Percentiles rank a stretch among this genome's conserved stretches.
phyloP scores from a whole-genome alignment of 2,329 filamentous ascomycete genomes.

The Moelleriella libera region DNA sequence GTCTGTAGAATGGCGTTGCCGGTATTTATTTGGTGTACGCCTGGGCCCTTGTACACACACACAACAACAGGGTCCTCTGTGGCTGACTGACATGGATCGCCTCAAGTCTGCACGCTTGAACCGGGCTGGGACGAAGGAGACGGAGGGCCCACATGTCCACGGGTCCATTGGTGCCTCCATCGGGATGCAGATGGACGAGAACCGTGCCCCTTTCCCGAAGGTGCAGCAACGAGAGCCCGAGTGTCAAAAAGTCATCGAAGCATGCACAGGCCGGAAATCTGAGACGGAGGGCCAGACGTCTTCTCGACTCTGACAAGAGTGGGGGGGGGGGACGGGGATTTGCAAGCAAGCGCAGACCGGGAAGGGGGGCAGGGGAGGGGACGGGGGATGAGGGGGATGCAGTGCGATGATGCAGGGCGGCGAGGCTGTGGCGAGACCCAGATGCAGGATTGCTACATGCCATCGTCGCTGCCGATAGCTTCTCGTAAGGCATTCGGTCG shows the following conservation, averaged over 20 bases:
- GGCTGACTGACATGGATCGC: slow-evolving; percentile 1
- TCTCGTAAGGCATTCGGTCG: neutral
- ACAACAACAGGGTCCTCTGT: neutral
- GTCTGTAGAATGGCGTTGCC: neutral
- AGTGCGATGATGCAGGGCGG: neutral
- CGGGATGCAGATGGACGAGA: neutral
- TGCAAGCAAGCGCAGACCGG: neutral
- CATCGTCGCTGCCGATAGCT: neutral
- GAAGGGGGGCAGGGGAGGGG: neutral
- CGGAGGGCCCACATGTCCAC: slow-evolving; percentile 1
- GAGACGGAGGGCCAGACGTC: slow-evolving; percentile 6
- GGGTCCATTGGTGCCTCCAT: slow-evolving; percentile 3
- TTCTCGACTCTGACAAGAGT: neutral
- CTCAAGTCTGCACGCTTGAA: slow-evolving; percentile 1
- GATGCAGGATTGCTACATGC: neutral
- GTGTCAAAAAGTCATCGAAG: slow-evolving; percentile 6
- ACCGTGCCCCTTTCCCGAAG: slow-evolving; percentile 3
- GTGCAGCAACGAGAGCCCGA: neutral
- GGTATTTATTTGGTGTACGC: slow-evolving; percentile 2
- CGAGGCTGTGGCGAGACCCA: too few species aligned
- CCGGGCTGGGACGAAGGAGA: slow-evolving; percentile 1
- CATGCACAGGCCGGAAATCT: slow-evolving; percentile 7
- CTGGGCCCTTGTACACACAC: neutral
- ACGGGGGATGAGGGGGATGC: neutral
- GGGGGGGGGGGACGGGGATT: slow-evolving; percentile 3